Evolutionary conservation across 1,139 yeast species (phyloP), one percentile per base, ranked within the genome.

Genomic region (Neolecta irregularis): DNA sequence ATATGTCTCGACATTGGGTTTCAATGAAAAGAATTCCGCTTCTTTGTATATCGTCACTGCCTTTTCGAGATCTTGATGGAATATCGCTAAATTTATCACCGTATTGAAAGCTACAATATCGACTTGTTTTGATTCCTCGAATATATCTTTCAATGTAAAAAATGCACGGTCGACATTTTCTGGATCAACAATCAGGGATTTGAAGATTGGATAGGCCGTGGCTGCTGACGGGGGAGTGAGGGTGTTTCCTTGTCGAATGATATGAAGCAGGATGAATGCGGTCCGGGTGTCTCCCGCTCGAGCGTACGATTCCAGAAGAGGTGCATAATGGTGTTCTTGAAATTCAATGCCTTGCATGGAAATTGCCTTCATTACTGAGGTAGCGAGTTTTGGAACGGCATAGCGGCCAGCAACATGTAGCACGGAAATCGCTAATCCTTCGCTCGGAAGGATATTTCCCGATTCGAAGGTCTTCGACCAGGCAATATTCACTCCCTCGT

Each of bases 1-100:
- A 16, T 29, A 28, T 3, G 38, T 36, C 6, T 22, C 29, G 20
- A 26, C 17, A 12, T 36, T 23, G 4, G 38, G 35, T 20, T 21
- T 18, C 12, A 36, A 21, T 8, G 22, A 30, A n/a, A 36, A 30
- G 6, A 9, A 13, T 8, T 15, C 16, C 17, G 28, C 15, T 7
- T 36, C 38, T 22, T 36, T 24, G 20, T 23, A 32, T 3, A 35
- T 36, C 26, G 38, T 32, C n/a, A 36, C 30, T 8, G 38, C 38
- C 26, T 35, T 35, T 3, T 30, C 25, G 12, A 36, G 16, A 18
- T 36, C 38, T 7, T 24, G 12, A 3, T 16, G 18, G 9, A 21
- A n/a, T 6, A 36, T 33, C 13, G 30, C 24, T 6, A 35, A 35
- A 12, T 36, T 25, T 17, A 36, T 36, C 12, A 36, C 18, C n/a